A percentile compares a stretch with the other conserved stretches of the same genome.
These are phyloP conservation scores for Penicillium corylophilum DNA, from an alignment of 2,329 filamentous ascomycete species.

Conservation along the genomic window DNA sequence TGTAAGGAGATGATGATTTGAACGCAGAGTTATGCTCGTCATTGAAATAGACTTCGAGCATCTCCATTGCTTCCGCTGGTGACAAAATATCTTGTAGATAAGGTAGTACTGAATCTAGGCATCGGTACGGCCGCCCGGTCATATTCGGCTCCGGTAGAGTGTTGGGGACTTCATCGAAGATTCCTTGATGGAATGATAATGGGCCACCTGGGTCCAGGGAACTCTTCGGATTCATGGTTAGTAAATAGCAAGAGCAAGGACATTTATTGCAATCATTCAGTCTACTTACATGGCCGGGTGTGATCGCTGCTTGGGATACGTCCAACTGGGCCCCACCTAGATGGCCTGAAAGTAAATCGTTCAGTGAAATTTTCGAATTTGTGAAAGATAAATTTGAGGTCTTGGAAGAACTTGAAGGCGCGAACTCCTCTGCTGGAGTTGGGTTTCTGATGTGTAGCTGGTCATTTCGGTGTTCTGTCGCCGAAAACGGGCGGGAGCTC, in stretches of 20 bases:
- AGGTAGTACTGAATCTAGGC: conserved; percentile 44
- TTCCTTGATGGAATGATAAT: conserved; percentile 2
- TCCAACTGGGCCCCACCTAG: not conserved
- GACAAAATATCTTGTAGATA: conserved; percentile 42
- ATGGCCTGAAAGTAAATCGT: not conserved
- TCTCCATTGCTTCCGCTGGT: conserved; percentile 44
- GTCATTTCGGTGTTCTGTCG: not conserved
- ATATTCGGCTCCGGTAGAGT: not conserved
- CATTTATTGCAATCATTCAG: not conserved
- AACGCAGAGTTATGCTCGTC: conserved; percentile 48
- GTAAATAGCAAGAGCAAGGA: not conserved
- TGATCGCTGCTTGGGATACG: not conserved
- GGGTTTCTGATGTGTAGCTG: not conserved
- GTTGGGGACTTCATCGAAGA: conserved; percentile 22
- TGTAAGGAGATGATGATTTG: conserved; percentile 49
- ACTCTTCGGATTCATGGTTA: not conserved
- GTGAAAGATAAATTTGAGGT: not conserved
- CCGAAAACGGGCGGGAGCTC: not conserved
- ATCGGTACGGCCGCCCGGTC: conserved; percentile 33
- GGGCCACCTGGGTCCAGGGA: not conserved
- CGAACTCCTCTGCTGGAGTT: not conserved
- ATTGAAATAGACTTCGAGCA: conserved; percentile 51
- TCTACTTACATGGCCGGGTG: not conserved
- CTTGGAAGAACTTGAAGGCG: not conserved
- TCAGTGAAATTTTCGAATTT: not conserved